These are phyloP conservation scores for Aegilops speltoides DNA, from an alignment of 176 grass and related monocot species.

Conservation along the genomic window DNA sequence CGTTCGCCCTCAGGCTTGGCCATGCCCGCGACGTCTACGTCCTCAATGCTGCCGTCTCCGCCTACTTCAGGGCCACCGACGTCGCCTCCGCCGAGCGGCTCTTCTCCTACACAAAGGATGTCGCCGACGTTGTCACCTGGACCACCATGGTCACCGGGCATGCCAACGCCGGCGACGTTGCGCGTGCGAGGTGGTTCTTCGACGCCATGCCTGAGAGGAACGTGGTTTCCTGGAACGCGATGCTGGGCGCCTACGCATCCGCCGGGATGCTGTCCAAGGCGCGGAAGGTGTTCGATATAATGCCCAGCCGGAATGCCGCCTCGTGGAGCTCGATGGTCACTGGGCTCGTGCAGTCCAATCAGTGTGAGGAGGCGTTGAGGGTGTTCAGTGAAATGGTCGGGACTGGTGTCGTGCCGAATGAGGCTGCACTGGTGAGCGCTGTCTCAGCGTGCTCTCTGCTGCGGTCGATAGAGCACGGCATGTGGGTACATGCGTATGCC, in stretches of 20 bases:
- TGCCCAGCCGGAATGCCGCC: slow-evolving; percentile 43
- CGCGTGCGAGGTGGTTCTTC: slow-evolving; percentile 41
- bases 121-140: slow-evolving; percentile 54
- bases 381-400: slow-evolving; percentile 35
- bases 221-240: slow-evolving; percentile 47
- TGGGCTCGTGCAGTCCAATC: slow-evolving; percentile 26
- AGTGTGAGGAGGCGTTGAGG: slow-evolving; percentile 30
- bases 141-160: slow-evolving; percentile 52
- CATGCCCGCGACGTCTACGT: slow-evolving; percentile 39
- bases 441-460: slow-evolving; percentile 35
- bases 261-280: slow-evolving; percentile 35
- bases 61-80: slow-evolving; percentile 39
- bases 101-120: slow-evolving; percentile 33
- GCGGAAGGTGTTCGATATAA: slow-evolving; percentile 37
- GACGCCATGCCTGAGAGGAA: slow-evolving; percentile 42
- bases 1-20: slow-evolving; percentile 40
- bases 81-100: slow-evolving; percentile 49
- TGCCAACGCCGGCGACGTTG: not conserved
- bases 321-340: slow-evolving; percentile 41
- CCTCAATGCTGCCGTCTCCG: slow-evolving; percentile 32
- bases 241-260: slow-evolving; percentile 24
- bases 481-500: slow-evolving; percentile 39
- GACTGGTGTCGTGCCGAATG: not conserved
- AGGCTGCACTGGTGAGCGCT: slow-evolving; percentile 41
- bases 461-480: slow-evolving; percentile 43